Conservation (phyloP, 2,329 filamentous ascomycete species). For the Magnaporthales sp. region DNA sequence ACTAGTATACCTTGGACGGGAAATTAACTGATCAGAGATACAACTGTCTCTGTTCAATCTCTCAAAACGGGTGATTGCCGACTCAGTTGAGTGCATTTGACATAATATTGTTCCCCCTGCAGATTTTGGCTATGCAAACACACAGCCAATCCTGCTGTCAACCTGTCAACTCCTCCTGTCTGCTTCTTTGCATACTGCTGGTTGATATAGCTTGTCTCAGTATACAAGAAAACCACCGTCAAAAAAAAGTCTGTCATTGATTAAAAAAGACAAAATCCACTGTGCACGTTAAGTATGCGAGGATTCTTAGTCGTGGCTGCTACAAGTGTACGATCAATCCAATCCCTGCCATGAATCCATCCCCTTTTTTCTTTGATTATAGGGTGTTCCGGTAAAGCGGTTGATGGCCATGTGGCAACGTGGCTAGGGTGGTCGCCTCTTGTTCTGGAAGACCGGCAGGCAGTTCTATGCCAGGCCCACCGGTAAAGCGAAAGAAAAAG, state of each 20-base stretch:
- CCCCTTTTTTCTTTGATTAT: background rate
- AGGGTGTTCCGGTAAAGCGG: background rate
- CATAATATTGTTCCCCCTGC: background rate
- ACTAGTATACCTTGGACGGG: background rate
- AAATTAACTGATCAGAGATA: background rate
- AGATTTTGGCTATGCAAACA: background rate
- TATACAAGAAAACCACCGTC: background rate
- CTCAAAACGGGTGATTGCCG: background rate
- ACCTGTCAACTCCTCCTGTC: background rate
- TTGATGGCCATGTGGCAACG: background rate
- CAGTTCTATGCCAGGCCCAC: background rate
- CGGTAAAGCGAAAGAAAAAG: background rate
- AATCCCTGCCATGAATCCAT: background rate
- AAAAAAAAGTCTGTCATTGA: background rate
- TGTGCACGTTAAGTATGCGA: background rate
- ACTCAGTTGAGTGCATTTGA: background rate
- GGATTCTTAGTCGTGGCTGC: background rate
- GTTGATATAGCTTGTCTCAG: background rate
- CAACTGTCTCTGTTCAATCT: background rate
- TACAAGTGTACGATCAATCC: background rate
- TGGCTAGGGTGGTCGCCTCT: background rate
- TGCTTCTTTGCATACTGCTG: background rate
- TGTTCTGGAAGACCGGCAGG: background rate
- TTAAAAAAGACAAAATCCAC: background rate
- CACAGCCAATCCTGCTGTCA: background rate